A percentile compares a stretch with the other conserved stretches of the same genome.
phyloP scores from a whole-genome alignment of 257 asterid species.

The Solanum chilense region DNA sequence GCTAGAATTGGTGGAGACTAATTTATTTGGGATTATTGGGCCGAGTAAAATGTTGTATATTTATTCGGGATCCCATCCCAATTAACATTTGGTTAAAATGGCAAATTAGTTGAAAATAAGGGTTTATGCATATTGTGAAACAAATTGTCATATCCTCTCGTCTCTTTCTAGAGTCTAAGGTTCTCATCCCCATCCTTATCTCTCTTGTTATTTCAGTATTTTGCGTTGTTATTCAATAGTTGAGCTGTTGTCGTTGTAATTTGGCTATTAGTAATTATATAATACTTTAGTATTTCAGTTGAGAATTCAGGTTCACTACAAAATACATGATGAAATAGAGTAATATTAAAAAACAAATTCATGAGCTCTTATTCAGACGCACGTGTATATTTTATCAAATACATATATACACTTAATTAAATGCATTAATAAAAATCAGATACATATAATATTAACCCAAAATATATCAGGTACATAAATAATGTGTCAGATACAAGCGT shows the following conservation, averaged over 20 bases:
- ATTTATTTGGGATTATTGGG: not conserved
- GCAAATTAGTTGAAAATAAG: not conserved
- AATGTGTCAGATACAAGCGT: no score
- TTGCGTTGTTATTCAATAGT: not conserved
- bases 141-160: not conserved
- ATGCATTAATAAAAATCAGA: not conserved
- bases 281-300: not conserved
- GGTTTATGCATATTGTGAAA: not conserved
- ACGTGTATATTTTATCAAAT: not conserved
- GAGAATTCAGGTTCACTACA: not conserved
- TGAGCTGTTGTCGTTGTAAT: not conserved
- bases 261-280: not conserved
- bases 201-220: not conserved
- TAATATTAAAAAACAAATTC: not conserved
- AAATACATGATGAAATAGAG: slow-evolving; percentile 1
- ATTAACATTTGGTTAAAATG: not conserved
- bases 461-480: no score
- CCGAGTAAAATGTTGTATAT: not conserved
- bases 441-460: not conserved
- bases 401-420: not conserved
- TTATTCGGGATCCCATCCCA: not conserved
- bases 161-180: not conserved
- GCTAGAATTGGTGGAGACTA: not conserved
- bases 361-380: not conserved
- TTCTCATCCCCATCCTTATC: not conserved